Conservation (phyloP, 2,329 filamentous ascomycete genomes). For the Emericellopsis atlantica region DNA sequence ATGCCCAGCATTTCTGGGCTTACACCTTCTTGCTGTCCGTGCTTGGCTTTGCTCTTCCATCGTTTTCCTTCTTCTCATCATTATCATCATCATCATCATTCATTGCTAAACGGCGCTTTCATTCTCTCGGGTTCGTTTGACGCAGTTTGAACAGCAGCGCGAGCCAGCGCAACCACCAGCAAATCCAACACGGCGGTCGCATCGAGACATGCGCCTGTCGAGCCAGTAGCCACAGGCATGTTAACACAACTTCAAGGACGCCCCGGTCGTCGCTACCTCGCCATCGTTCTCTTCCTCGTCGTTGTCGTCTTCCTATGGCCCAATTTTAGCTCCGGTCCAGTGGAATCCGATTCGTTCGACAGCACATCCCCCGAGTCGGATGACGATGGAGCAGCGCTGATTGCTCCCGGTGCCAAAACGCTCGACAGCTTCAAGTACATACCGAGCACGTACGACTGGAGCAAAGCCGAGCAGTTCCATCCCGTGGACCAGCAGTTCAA, state of each 20-base stretch:
- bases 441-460: conserved; percentile 25
- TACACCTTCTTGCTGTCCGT: too few species aligned
- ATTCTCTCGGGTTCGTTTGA: too few species aligned
- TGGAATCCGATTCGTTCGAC: background rate
- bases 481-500: conserved; percentile 16
- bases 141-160: too few species aligned
- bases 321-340: conserved; percentile 6
- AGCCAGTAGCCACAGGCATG: conserved; percentile 8
- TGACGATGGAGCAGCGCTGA: background rate
- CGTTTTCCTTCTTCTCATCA: too few species aligned
- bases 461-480: conserved; percentile 16
- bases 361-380: conserved; percentile 7
- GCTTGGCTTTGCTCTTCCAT: too few species aligned
- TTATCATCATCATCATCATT: too few species aligned
- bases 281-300: conserved; percentile 13
- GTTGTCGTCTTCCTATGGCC: conserved; percentile 14
- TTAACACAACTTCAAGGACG: conserved; percentile 17
- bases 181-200: background rate
- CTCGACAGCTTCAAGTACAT: conserved; percentile 15
- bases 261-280: conserved; percentile 17
- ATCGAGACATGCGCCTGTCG: conserved; percentile 4
- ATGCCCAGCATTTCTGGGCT: too few species aligned
- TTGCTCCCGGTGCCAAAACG: background rate
- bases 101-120: too few species aligned
- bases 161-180: background rate